These are phyloP conservation scores for Houttuynia cordata DNA, from an alignment of 164 flowering plant species.

Conservation along the genomic window DNA sequence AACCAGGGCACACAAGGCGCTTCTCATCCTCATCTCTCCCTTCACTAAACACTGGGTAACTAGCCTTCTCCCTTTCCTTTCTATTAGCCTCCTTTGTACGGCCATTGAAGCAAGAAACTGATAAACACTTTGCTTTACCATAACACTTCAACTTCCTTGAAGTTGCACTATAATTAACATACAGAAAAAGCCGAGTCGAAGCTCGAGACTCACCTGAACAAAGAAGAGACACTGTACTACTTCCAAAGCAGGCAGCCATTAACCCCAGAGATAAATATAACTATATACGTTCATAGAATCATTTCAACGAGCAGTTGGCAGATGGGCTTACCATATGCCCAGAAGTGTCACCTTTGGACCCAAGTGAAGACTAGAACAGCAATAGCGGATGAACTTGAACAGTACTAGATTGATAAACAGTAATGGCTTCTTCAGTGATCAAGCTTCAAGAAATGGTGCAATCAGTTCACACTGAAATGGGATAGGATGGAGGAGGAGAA, in stretches of 20 bases:
- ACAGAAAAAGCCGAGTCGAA: background rate
- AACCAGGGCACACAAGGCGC: constrained; percentile 83
- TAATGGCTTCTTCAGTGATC: too few relatives aligned
- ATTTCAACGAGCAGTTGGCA: background rate
- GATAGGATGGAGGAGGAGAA: too few relatives aligned
- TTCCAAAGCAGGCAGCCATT: background rate
- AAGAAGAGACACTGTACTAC: background rate
- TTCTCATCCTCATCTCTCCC: constrained; percentile 80
- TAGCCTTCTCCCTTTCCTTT: constrained; percentile 14
- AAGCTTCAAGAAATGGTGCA: too few relatives aligned
- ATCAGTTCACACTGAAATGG: too few relatives aligned
- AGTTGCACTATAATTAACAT: background rate
- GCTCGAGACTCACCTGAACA: background rate
- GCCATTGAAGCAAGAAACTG: constrained; percentile 4
- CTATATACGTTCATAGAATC: background rate
- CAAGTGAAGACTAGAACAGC: too few relatives aligned
- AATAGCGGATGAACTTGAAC: too few relatives aligned
- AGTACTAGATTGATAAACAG: too few relatives aligned
- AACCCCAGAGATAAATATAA: background rate
- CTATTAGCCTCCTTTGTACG: constrained; percentile 9
- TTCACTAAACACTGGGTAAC: constrained; percentile 46
- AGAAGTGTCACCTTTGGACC: too few relatives aligned
- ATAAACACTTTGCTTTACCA: background rate
- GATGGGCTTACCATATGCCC: too few relatives aligned
- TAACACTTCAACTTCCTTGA: background rate